A percentile compares a stretch with the other conserved stretches of the same genome.
phyloP scores from a whole-genome alignment of 495 filamentous ascomycete genomes.

The Talaromyces wortmannii region DNA sequence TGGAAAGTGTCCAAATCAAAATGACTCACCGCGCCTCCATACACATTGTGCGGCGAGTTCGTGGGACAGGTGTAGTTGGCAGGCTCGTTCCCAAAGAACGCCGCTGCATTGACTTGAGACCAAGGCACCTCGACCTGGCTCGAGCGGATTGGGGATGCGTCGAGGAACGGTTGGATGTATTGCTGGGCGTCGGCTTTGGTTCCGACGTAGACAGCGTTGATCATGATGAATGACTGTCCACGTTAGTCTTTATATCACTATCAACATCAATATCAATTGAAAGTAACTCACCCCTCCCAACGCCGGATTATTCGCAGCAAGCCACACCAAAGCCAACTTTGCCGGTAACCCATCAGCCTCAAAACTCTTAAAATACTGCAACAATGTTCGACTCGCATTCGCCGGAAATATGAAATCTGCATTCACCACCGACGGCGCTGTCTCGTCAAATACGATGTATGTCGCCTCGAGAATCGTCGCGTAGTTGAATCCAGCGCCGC shows the following conservation, averaged over 20 bases:
- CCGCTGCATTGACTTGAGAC: background rate
- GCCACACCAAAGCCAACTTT: background rate
- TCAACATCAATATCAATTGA: too few relatives aligned
- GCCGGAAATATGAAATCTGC: too few relatives aligned
- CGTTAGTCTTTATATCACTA: background rate
- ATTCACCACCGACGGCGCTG: too few relatives aligned
- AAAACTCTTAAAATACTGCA: background rate
- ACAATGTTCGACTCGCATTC: too few relatives aligned
- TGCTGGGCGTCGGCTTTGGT: background rate
- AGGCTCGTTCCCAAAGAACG: background rate
- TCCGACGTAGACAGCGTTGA: constrained; percentile 1
- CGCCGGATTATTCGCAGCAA: background rate
- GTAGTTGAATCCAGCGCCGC: constrained; percentile 39
- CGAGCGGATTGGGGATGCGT: background rate
- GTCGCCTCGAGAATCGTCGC: constrained; percentile 35
- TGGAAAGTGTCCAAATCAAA: background rate
- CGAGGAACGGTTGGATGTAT: background rate
- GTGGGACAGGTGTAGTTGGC: background rate
- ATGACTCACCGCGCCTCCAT: background rate
- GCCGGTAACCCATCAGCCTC: background rate
- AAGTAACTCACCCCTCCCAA: background rate
- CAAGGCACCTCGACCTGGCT: background rate
- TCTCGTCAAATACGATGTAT: constrained; percentile 16
- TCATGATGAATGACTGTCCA: background rate
- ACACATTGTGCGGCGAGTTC: background rate